phyloP scores from a whole-genome alignment of 208 protist genomes.

The Phytomonas francai region DNA sequence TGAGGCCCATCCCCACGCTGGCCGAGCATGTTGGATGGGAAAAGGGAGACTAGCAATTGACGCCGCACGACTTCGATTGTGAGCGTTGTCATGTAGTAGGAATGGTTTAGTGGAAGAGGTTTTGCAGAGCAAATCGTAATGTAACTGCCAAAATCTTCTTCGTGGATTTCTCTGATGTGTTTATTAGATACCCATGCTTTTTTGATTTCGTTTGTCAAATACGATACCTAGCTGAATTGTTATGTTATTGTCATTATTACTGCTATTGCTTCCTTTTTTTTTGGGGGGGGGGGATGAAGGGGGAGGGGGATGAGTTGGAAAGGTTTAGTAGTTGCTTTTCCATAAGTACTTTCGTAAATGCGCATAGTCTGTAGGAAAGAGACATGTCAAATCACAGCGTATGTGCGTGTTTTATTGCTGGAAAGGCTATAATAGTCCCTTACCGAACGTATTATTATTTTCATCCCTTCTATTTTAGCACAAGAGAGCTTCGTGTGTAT shows the following conservation, averaged over 20 bases:
- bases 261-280: neutral
- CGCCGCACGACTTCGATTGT: neutral
- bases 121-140: neutral
- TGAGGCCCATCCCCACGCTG: neutral
- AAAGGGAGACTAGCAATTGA: neutral
- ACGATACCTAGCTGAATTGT: neutral
- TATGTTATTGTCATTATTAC: neutral
- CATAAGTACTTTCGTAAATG: neutral
- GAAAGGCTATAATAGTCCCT: neutral
- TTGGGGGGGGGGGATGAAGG: too few species aligned
- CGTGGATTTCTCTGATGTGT: neutral
- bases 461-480: slow-evolving; percentile 1
- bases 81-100: neutral
- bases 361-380: neutral
- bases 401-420: neutral
- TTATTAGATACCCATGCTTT: neutral
- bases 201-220: neutral
- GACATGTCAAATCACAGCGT: neutral
- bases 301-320: neutral
- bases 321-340: neutral
- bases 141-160: neutral
- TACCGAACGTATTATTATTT: neutral
- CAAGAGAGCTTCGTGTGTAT: neutral
- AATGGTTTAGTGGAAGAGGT: neutral
- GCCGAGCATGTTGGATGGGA: neutral